Evolutionary conservation across 2,329 filamentous ascomycete species (phyloP), one percentile per base, ranked within the genome.

Genomic region (Amauroascus niger): DNA sequence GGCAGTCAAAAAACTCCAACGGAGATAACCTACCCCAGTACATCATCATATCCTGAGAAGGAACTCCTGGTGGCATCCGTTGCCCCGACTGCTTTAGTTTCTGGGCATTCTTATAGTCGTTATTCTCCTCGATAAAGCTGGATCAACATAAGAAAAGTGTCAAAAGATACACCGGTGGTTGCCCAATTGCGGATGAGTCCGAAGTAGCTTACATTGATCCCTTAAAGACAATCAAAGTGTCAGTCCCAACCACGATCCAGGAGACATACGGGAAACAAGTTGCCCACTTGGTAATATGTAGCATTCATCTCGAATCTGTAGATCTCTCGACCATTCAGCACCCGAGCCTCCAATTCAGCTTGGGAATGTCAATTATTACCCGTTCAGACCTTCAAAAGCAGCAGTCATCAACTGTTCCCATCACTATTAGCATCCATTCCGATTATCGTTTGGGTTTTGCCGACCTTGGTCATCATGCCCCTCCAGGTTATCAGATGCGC

Each of bases 381-480:
- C 86, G 65, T 91, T 87, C 66, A 85, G 80, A 59, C 84, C 79
- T 59, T 94, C 88, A 66, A 87, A 97, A 0, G 88, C 33, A 24
- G 44, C 28, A 43, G 11, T 24, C 18, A 35, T 35, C 60, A 98
- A 88, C 88, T 95, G n/a, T n/a, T 59, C 44, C 18, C 20, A 18
- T 40, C 47, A 28, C 9, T 35, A 6, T 48, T n/a, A 33, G 41
- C 18, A 8, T 28, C 32, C 3, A 35, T 28, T 41, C 18, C 9
- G n/a, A 33, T 20, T 39, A 43, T 14, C 14, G 9, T 11, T 35
- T 3, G n/a, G 20, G 16, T 9, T 14, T 20, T 50, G 69, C 51
- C 66, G 6, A 90, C 88, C 78, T 96, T 98, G 58, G 93, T 97
- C 84, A 98, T 90, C 88, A 97, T 96, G 35, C 93, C 93, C 63